A percentile compares a stretch with the other conserved stretches of the same genome.
phyloP scores from a whole-genome alignment of 2,329 filamentous ascomycete species.

The Aspergillus aculeatus region DNA sequence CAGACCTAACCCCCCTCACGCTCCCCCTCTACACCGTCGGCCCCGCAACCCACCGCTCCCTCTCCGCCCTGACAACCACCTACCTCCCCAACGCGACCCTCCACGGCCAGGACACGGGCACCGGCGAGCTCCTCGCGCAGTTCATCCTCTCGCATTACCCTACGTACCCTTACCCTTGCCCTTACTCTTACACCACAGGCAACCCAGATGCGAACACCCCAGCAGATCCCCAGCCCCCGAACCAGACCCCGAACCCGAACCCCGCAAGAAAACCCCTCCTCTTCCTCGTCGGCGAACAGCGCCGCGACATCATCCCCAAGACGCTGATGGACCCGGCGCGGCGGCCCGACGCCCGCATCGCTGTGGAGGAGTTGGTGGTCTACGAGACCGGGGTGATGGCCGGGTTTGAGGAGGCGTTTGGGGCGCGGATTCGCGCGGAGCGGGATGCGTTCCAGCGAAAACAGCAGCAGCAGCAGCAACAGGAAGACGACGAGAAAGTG shows the following conservation, averaged over 20 bases:
- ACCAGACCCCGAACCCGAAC: background rate
- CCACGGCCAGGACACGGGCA: conserved; percentile 78
- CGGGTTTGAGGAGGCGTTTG: conserved; percentile 71
- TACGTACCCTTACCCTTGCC: conserved; percentile 20
- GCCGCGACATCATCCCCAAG: conserved; percentile 84
- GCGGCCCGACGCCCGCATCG: conserved; percentile 53
- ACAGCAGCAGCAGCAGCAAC: conserved; percentile 29
- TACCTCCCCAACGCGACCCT: conserved; percentile 57
- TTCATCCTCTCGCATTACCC: conserved; percentile 80
- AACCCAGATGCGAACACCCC: background rate
- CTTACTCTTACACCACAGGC: conserved; percentile 14
- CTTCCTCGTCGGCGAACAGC: conserved; percentile 87
- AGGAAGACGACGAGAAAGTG: background rate
- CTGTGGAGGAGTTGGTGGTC: conserved; percentile 75
- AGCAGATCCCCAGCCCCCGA: background rate
- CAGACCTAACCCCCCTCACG: conserved; percentile 22
- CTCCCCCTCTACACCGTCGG: conserved; percentile 49
- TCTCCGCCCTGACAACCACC: conserved; percentile 52
- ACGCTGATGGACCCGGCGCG: conserved; percentile 64
- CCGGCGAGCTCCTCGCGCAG: conserved; percentile 73
- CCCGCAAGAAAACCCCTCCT: conserved; percentile 59
- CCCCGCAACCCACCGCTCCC: conserved; percentile 60
- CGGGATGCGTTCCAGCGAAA: conserved; percentile 8
- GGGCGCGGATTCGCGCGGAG: conserved; percentile 41
- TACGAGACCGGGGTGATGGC: conserved; percentile 84